A percentile compares a stretch with the other conserved stretches of the same genome.
Conservation (phyloP, 2,329 filamentous ascomycete species). For the Pyricularia sp. region DNA sequence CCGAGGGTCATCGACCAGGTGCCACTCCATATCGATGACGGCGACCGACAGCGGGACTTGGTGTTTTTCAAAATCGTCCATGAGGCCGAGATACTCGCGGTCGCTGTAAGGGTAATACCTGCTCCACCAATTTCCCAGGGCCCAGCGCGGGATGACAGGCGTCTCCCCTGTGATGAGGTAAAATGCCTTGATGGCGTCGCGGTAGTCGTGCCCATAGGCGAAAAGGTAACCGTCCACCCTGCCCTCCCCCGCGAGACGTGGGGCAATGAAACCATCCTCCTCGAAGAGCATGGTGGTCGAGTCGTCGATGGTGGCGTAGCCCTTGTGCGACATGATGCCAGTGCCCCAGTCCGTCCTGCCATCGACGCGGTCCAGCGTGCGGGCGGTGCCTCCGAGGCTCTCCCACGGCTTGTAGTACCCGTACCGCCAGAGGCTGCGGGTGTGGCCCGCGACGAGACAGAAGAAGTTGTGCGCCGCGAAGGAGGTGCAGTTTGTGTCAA, state of each 20-base stretch:
- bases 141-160: constrained; percentile 38
- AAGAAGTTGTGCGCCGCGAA: constrained; percentile 38
- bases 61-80: constrained; percentile 39
- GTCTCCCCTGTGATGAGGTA: constrained; percentile 43
- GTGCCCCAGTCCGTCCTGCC: constrained; percentile 34
- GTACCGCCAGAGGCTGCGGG: constrained; percentile 36
- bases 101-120: constrained; percentile 45
- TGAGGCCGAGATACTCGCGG: constrained; percentile 41
- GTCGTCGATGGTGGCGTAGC: constrained; percentile 41
- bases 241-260: constrained; percentile 26
- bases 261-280: constrained; percentile 35
- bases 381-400: constrained; percentile 23
- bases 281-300: constrained; percentile 43
- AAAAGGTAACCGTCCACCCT: constrained; percentile 48
- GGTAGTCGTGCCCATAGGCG: constrained; percentile 43
- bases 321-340: constrained; percentile 36
- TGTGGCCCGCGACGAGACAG: constrained; percentile 28
- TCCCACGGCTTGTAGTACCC: constrained; percentile 14
- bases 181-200: constrained; percentile 37
- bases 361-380: constrained; percentile 41
- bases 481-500: constrained; percentile 34
- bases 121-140: constrained; percentile 39
- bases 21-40: constrained; percentile 57
- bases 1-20: constrained; percentile 32
- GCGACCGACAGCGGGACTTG: constrained; percentile 44